phyloP scores from a whole-genome alignment of 2,329 filamentous ascomycete genomes.

The Penicillium decumbens region DNA sequence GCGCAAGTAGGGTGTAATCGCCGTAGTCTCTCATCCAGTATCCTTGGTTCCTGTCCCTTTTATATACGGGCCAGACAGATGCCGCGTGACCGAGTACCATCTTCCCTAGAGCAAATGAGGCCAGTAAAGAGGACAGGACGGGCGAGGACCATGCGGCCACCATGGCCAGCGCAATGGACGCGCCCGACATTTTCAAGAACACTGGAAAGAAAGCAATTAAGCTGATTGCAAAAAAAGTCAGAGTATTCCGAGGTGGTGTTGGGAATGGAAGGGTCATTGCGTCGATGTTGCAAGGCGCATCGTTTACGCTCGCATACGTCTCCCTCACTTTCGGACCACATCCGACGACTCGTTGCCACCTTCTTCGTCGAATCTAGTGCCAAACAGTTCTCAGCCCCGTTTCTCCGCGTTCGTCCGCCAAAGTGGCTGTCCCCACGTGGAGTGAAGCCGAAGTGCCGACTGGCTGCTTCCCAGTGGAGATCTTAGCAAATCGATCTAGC shows the following conservation, averaged over 20 bases:
- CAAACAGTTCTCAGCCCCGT: not conserved
- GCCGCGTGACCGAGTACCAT: constrained; percentile 39
- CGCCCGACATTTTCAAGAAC: not conserved
- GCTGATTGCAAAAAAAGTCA: not conserved
- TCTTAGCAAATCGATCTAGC: not conserved
- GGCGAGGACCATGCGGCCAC: not conserved
- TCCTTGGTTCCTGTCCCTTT: constrained; percentile 20
- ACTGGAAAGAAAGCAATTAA: not conserved
- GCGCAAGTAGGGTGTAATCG: constrained; percentile 43
- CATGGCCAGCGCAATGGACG: not conserved
- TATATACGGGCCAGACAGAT: constrained; percentile 40
- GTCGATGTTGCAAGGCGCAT: not conserved
- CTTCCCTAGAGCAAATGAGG: constrained; percentile 41
- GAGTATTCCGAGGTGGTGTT: not conserved
- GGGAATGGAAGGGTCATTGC: not conserved
- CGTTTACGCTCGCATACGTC: not conserved
- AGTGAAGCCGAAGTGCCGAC: constrained; percentile 7
- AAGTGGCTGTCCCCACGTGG: constrained; percentile 13
- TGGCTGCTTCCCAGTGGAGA: constrained; percentile 7
- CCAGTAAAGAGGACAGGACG: constrained; percentile 19
- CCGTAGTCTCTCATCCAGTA: constrained; percentile 47
- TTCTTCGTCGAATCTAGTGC: not conserved
- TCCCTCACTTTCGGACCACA: not conserved
- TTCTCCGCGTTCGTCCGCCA: not conserved
- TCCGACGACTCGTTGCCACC: not conserved